Base-by-base conservation (phyloP, 148 eudicot genomes). In the Vaccinium vitisidaea region DNA sequence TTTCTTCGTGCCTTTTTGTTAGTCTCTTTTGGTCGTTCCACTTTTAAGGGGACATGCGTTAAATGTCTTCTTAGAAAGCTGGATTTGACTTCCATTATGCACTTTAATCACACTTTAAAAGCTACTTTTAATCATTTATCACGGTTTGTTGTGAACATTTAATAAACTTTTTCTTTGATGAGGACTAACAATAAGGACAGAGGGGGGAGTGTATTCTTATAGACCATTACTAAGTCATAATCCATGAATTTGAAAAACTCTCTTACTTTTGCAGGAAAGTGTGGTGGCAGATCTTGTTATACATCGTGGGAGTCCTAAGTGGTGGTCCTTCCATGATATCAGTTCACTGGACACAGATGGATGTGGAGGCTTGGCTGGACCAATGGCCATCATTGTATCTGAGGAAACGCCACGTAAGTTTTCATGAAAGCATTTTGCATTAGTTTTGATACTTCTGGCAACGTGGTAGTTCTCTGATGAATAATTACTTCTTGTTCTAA, bases 391-490 rank as follows among this genome's bases (percentile, higher is more conserved):
- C 46, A 86, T 97, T 82, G 93, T 93, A 82, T 94, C 99, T 19
- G 99, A 97, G 91, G 99, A 95, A 92, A 94, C 98, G 46, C 99
- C 99, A 79, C 98, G 99, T 97, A 87, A 91, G 99, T 92, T 87
- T 59, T 55, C 81, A 43, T 19, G 32, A 69, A 80, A 25, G 67
- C 70, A 43, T 71, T 50, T 70, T 79, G 18, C 43, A 19, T 4
- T 53, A 39, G 5, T 79, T 13, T 75, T 74, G 6, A 32, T 39
- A 59, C 7, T 78, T 21, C 75, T 59, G 58, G 83, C 21, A n/a
- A 13, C 5, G 75, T 82, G 27, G 39, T 54, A 25, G 5, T 80
- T 55, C 80, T 85, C 86, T 87, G 49, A 32, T 16, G 46, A 32
- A 13, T 85, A 80, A 25, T 83, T 74, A 80, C 50, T 85, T 54